A percentile compares a stretch with the other conserved stretches of the same genome.
These are phyloP conservation scores for Fraxinus latifolia DNA, from an alignment of 305 asterid species.

Conservation along the genomic window DNA sequence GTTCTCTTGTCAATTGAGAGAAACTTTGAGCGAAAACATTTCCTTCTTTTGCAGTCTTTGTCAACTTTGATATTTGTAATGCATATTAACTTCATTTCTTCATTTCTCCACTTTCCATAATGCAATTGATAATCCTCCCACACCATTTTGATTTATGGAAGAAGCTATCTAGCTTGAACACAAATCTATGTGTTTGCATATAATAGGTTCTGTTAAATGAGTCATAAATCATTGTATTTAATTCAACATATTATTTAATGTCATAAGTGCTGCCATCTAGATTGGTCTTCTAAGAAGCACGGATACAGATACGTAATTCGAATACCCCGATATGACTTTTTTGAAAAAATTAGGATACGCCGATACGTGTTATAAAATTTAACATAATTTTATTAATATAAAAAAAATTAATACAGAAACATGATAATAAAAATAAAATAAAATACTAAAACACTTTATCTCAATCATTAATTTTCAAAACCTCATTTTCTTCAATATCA, in stretches of 20 bases:
- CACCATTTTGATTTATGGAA: constrained; percentile 1
- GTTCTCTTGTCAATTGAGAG: not conserved
- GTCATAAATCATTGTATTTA: not conserved
- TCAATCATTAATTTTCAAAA: not conserved
- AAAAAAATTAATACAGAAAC: not conserved
- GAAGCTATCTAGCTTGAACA: not conserved
- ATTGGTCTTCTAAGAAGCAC: not conserved
- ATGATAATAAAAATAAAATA: not conserved
- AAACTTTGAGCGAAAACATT: not conserved
- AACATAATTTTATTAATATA: too few relatives aligned
- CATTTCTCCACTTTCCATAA: not conserved
- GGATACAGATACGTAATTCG: not conserved
- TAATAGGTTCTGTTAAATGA: not conserved
- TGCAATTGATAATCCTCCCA: not conserved
- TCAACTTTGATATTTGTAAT: not conserved
- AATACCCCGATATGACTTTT: not conserved
- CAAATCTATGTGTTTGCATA: not conserved
- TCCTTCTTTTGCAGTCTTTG: not conserved
- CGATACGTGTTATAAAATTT: not conserved
- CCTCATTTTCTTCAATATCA: not conserved
- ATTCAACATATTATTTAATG: not conserved
- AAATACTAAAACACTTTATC: not conserved
- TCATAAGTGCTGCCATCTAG: not conserved
- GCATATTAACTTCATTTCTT: not conserved
- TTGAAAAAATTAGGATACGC: not conserved